These are phyloP conservation scores for Suillus ampliporus DNA, from an alignment of 768 basidiomycete genomes.

Conservation along the genomic window DNA sequence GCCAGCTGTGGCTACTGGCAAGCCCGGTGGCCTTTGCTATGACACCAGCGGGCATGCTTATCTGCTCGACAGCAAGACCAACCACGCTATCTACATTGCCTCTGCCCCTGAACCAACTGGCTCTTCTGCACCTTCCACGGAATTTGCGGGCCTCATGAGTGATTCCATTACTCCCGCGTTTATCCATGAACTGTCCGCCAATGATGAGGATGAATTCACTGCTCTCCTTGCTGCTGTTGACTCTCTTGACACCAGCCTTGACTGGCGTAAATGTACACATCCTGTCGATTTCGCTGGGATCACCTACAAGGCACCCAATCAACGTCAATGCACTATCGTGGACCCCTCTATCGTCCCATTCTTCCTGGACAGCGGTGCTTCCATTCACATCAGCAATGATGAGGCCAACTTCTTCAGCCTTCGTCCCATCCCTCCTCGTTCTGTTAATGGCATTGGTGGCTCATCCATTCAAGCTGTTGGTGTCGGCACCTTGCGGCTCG, in stretches of 20 bases:
- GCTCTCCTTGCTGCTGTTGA: neutral
- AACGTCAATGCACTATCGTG: neutral
- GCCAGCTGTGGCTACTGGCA: no score
- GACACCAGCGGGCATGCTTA: no score
- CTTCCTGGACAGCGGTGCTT: constrained; percentile 36
- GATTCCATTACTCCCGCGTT: no score
- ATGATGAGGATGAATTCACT: neutral
- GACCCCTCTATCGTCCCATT: constrained; percentile 16
- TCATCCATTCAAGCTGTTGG: constrained; percentile 30
- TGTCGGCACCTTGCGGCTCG: constrained; percentile 31
- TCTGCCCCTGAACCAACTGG: no score
- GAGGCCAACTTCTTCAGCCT: constrained; percentile 31
- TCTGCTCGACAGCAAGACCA: no score
- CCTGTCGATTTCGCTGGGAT: neutral
- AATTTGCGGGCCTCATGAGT: no score
- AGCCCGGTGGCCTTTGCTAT: no score
- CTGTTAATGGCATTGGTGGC: constrained; percentile 36
- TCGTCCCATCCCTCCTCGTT: constrained; percentile 23
- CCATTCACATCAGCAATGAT: constrained; percentile 29
- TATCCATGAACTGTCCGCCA: no score
- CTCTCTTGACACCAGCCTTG: neutral
- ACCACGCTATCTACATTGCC: no score
- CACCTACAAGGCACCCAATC: constrained; percentile 10
- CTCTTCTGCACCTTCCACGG: no score
- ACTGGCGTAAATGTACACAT: neutral